Evolutionary conservation across 225 moss, liverwort and hornwort genomes (phyloP).

Genomic region (Polytrichum formosum): DNA sequence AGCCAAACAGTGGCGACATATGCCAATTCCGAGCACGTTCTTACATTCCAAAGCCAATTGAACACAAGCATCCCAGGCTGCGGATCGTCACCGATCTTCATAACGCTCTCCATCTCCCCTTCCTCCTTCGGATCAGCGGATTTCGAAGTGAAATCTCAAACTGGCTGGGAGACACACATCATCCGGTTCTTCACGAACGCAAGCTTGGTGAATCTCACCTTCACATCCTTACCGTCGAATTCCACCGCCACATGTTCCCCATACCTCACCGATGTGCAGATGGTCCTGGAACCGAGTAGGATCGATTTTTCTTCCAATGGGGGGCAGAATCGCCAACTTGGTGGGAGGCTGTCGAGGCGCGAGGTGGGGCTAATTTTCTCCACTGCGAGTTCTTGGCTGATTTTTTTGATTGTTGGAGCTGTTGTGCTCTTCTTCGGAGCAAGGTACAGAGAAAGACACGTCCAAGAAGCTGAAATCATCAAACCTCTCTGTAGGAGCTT

Average conservation of each 20-base stretch:
- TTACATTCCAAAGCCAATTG: background rate
- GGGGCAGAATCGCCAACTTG: too few species aligned
- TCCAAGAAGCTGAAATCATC: background rate
- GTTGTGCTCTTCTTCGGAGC: background rate
- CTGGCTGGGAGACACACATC: background rate
- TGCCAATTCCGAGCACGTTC: background rate
- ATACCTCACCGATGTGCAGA: background rate
- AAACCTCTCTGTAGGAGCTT: too few species aligned
- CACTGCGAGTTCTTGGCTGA: too few species aligned
- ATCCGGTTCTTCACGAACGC: background rate
- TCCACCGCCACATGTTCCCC: background rate
- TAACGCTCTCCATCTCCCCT: background rate
- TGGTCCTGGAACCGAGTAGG: too few species aligned
- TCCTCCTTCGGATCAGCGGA: background rate
- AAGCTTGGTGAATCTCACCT: background rate
- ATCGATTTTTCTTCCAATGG: too few species aligned
- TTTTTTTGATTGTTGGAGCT: too few species aligned
- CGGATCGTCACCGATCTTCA: background rate
- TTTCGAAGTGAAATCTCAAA: background rate
- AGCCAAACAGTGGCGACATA: conserved; percentile 1
- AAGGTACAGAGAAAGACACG: background rate
- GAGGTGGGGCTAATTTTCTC: too few species aligned
- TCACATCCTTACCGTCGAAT: background rate
- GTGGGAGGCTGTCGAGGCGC: too few species aligned
- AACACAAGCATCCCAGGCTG: background rate